Evolutionary conservation across 495 filamentous ascomycete genomes (phyloP).

Genomic region (Amniculicola lignicola): DNA sequence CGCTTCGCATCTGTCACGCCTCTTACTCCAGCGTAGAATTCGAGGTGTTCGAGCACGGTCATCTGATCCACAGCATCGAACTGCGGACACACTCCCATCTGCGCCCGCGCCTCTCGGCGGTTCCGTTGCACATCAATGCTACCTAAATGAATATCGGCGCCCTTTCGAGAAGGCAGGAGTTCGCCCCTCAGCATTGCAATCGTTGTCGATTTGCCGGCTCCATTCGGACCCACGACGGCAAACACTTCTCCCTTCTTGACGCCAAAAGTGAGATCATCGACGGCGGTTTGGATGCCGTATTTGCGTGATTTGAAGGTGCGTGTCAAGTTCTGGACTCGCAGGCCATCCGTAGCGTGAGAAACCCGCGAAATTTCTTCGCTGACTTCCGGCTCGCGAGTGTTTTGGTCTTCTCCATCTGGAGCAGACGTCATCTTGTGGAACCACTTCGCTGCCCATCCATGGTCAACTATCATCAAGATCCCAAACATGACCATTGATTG

Average conservation of each 20-base stretch:
- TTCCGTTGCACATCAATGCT: constrained; percentile 11
- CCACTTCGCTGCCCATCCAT: constrained; percentile 54
- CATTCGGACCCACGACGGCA: constrained; percentile 41
- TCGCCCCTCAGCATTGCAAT: constrained; percentile 32
- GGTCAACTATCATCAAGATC: constrained; percentile 69
- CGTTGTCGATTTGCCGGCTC: constrained; percentile 34
- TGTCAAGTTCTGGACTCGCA: constrained; percentile 54
- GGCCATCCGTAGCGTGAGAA: constrained; percentile 57
- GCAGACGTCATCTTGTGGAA: constrained; percentile 40
- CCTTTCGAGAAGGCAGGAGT: constrained; percentile 20
- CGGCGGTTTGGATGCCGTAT: constrained; percentile 34
- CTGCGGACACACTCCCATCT: constrained; percentile 36
- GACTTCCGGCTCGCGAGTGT: constrained; percentile 49
- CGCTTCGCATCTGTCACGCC: constrained; percentile 53
- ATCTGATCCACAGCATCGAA: constrained; percentile 58
- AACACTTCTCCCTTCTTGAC: constrained; percentile 39
- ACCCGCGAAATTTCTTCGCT: constrained; percentile 40
- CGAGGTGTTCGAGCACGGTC: constrained; percentile 65
- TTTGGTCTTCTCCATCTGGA: constrained; percentile 48
- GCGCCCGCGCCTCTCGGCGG: constrained; percentile 15
- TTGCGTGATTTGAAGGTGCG: constrained; percentile 35
- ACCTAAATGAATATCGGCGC: constrained; percentile 18
- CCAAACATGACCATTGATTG: constrained; percentile 66
- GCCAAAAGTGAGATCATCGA: constrained; percentile 42
- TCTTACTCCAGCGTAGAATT: constrained; percentile 64